Evolutionary conservation across 176 grass and related monocot genomes (phyloP), one percentile per base, ranked within the genome.

Genomic region (Luzula sylvatica): DNA sequence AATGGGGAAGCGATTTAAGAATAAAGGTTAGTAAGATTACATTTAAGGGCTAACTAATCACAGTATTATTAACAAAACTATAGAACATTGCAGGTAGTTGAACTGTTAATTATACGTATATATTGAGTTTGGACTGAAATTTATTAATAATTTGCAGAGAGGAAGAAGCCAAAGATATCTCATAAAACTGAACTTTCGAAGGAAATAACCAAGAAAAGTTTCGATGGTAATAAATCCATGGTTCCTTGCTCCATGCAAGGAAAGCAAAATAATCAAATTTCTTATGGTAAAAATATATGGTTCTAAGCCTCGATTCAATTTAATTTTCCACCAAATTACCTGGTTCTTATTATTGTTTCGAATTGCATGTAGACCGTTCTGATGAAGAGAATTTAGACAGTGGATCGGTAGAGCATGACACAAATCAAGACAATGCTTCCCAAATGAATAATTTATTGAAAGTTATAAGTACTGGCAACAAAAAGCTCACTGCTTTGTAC

Each of bases 401-500:
- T 22, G 23, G 15, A 15, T 16, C 23, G 26, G 32, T 30, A 18
- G 58, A 49, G 18, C 40, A 58, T 24, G 50, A 19, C 45, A 16
- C 0, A 12, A 28, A n/a, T 65, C n/a, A 50, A 52, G 51, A 38
- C 3, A 38, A 64, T 5, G 41, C 30, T 7, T 73, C 72, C 12
- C 27, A 26, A 23, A 52, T 75, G 16, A 38, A 20, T 13, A 35
- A 58, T 27, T 59, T 75, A 14, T 68, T 75, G 43, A 56, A 75
- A 26, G 63, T 29, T 30, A 43, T 75, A 55, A 44, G 53, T 23
- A 58, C 72, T 1, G 29, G 24, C 38, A 75, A 46, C 38, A 32
- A 65, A 17, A 68, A 75, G 28, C 53, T 67, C 42, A 53, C 62
- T 8, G 42, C 63, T n/a, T 45, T 74, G 39, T 56, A 66, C 38